Conservation (phyloP, 371 early-diverging fungal genomes). For the Mortierella sp. region DNA sequence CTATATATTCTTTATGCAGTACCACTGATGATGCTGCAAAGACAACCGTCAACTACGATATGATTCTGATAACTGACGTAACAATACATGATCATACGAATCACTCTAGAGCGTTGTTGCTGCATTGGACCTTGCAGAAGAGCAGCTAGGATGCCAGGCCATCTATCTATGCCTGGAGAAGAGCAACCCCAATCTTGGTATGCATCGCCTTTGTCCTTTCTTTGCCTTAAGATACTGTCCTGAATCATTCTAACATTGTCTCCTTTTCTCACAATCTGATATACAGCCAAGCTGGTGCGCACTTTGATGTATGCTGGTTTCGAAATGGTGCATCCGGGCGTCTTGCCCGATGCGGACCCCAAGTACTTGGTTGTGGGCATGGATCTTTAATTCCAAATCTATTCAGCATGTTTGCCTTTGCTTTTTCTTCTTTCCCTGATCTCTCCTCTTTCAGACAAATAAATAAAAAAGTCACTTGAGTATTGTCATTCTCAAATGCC, state of each 20-base stretch:
- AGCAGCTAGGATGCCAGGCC: conserved; percentile 38
- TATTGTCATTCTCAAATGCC: not conserved
- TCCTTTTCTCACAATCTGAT: not conserved
- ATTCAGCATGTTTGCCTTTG: not conserved
- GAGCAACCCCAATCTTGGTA: conserved; percentile 41
- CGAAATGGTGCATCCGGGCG: conserved; percentile 38
- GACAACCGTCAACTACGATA: no score
- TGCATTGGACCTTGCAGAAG: conserved; percentile 51
- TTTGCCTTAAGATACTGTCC: not conserved
- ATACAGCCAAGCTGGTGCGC: conserved; percentile 33
- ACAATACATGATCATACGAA: not conserved
- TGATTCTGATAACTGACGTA: not conserved
- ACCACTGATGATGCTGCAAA: no score
- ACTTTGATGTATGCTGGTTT: conserved; percentile 52
- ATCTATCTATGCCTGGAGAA: conserved; percentile 52
- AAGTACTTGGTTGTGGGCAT: conserved; percentile 51
- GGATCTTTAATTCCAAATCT: conserved; percentile 19
- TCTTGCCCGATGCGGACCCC: conserved; percentile 38
- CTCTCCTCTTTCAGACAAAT: conserved; percentile 3
- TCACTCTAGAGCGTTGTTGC: conserved; percentile 46
- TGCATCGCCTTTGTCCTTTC: not conserved
- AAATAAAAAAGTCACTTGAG: conserved; percentile 4
- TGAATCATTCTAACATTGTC: not conserved
- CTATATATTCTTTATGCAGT: not conserved
- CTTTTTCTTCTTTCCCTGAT: conserved; percentile 6